phyloP scores from a whole-genome alignment of 2,329 filamentous ascomycete species.

The Tympanopsis confertula region DNA sequence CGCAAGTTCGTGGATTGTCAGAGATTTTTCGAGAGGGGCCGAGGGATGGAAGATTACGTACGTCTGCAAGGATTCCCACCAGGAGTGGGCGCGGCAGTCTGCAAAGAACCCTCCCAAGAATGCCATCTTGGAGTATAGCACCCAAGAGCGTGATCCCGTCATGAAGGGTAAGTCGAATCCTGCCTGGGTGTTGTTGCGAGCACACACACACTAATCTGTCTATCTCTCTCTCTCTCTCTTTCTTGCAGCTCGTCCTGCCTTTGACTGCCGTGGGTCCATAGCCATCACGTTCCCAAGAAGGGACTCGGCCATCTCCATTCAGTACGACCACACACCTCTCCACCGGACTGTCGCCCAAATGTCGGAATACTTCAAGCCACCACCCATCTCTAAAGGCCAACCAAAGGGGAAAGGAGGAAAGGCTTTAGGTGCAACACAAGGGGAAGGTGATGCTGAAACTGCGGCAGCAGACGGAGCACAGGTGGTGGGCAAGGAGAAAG shows the following conservation, averaged over 20 bases:
- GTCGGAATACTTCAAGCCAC: conserved; percentile 31
- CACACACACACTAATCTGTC: background rate
- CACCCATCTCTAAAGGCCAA: conserved; percentile 17
- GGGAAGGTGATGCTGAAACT: no score
- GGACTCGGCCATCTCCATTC: conserved; percentile 33
- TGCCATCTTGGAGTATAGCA: conserved; percentile 35
- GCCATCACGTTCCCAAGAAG: conserved; percentile 35
- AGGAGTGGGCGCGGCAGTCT: conserved; percentile 35
- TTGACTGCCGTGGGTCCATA: conserved; percentile 42
- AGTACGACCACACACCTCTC: conserved; percentile 43
- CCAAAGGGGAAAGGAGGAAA: no score
- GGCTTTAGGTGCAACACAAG: no score
- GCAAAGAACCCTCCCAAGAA: conserved; percentile 25
- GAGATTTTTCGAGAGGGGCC: conserved; percentile 27
- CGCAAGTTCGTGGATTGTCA: conserved; percentile 33
- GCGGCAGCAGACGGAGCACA: no score
- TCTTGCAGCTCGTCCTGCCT: conserved; percentile 38
- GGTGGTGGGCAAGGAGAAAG: no score
- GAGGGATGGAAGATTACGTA: conserved; percentile 43
- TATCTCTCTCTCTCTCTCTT: background rate
- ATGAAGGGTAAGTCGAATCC: conserved; percentile 25
- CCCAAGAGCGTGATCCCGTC: conserved; percentile 30
- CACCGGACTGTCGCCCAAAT: conserved; percentile 42
- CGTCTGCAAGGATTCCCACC: conserved; percentile 37
- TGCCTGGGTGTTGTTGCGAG: background rate